Evolutionary conservation across 768 basidiomycete genomes (phyloP).

Genomic region (Crassisporium funariophilum): DNA sequence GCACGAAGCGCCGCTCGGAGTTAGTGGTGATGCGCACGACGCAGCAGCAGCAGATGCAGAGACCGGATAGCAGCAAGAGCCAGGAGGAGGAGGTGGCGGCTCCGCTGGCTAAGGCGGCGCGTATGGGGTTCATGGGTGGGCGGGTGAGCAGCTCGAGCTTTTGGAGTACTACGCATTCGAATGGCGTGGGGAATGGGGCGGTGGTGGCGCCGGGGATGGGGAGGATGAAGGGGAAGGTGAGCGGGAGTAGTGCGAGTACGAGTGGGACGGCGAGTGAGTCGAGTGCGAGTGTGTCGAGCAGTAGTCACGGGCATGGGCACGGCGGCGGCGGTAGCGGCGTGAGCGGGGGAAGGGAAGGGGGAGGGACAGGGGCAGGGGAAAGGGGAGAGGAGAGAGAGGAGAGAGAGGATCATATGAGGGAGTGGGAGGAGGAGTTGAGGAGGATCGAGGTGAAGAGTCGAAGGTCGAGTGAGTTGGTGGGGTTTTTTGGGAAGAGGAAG

Average conservation of each 20-base stretch:
- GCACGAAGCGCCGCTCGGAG: constrained; percentile 22
- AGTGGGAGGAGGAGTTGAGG: constrained; percentile 80
- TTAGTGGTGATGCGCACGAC: constrained; percentile 13
- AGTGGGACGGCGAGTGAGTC: constrained; percentile 35
- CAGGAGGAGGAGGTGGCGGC: constrained; percentile 1
- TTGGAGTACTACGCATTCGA: constrained; percentile 26
- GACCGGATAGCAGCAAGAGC: constrained; percentile 4
- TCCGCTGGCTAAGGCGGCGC: constrained; percentile 11
- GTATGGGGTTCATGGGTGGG: constrained; percentile 5
- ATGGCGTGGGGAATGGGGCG: constrained; percentile 5
- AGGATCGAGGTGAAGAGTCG: constrained; percentile 68
- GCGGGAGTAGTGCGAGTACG: constrained; percentile 39
- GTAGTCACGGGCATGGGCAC: neutral
- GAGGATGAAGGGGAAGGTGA: constrained; percentile 27
- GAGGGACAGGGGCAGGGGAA: neutral
- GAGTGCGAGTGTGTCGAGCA: constrained; percentile 21
- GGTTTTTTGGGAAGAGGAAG: constrained; percentile 45
- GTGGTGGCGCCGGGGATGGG: constrained; percentile 5
- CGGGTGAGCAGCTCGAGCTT: constrained; percentile 19
- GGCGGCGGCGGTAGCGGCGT: too few relatives aligned
- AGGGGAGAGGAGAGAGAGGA: constrained; percentile 16
- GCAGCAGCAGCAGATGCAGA: constrained; percentile 15
- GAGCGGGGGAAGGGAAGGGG: neutral
- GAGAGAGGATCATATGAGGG: constrained; percentile 47
- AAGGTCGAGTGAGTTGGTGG: constrained; percentile 48